A percentile compares a stretch with the other conserved stretches of the same genome.
Evolutionary conservation across 2,329 filamentous ascomycete species (phyloP).

Genomic region (Talaromyces amestolkiae): DNA sequence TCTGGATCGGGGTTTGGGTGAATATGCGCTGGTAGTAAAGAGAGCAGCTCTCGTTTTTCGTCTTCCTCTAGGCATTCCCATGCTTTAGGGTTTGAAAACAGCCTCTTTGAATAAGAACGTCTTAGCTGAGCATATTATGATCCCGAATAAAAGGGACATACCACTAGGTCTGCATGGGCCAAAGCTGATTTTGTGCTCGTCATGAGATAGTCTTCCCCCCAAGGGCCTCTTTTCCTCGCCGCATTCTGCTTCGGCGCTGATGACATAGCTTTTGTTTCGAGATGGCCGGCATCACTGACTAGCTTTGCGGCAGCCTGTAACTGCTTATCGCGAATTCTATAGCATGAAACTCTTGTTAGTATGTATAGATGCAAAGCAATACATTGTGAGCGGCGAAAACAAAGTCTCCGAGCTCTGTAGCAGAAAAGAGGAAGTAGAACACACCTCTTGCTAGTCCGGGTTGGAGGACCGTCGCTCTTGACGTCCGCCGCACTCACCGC

Average conservation of each 20-base stretch:
- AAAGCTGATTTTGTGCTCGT: conserved; percentile 40
- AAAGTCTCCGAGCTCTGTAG: neutral
- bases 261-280: conserved; percentile 29
- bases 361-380: neutral
- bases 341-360: neutral
- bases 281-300: conserved; percentile 25
- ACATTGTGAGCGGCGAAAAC: neutral
- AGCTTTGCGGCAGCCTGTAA: conserved; percentile 25
- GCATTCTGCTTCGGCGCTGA: conserved; percentile 34
- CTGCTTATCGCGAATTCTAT: conserved; percentile 24
- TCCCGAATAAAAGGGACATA: conserved; percentile 25
- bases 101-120: conserved; percentile 30
- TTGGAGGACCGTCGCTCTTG: neutral
- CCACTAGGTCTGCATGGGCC: conserved; percentile 39
- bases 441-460: neutral
- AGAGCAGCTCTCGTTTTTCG: conserved; percentile 42
- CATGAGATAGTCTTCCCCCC: conserved; percentile 39
- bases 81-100: conserved; percentile 40
- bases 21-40: conserved; percentile 42
- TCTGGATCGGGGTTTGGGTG: conserved; percentile 34
- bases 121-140: neutral
- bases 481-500: conserved; percentile 29
- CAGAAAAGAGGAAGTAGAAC: neutral
- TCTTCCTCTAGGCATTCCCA: conserved; percentile 43
- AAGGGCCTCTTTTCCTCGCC: conserved; percentile 36